A percentile compares a stretch with the other conserved stretches of the same genome.
Evolutionary conservation across 1,139 yeast genomes (phyloP).

Genomic region (Fermentozyma sake): DNA sequence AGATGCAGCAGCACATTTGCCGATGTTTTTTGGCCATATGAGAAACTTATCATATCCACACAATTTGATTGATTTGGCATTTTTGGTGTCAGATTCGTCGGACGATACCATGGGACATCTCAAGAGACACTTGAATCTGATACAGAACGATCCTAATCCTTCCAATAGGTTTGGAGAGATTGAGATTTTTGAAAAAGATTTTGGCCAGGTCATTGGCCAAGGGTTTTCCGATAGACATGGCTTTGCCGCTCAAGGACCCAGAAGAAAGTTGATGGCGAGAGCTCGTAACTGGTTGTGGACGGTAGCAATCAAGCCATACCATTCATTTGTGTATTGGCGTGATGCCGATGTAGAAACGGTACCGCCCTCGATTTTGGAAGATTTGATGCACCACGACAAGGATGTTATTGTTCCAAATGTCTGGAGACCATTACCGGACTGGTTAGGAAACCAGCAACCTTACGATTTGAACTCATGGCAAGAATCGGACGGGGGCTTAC

Average conservation of each 20-base stretch:
- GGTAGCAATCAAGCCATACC: conserved; percentile 49
- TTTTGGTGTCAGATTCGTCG: conserved; percentile 53
- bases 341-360: conserved; percentile 54
- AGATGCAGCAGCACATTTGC: conserved; percentile 60
- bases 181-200: conserved; percentile 51
- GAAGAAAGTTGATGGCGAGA: conserved; percentile 50
- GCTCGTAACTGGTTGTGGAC: conserved; percentile 54
- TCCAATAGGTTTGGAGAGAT: conserved; percentile 50
- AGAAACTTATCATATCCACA: conserved; percentile 55
- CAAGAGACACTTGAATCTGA: conserved; percentile 34
- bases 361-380: conserved; percentile 48
- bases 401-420: conserved; percentile 74
- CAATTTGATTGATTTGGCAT: conserved; percentile 52
- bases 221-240: conserved; percentile 51
- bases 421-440: conserved; percentile 89
- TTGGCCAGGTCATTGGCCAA: conserved; percentile 51
- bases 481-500: conserved; percentile 78
- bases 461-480: conserved; percentile 91
- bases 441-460: conserved; percentile 87
- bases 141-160: conserved; percentile 41
- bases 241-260: conserved; percentile 51
- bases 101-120: conserved; percentile 54
- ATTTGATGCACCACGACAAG: conserved; percentile 50
- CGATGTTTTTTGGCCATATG: conserved; percentile 59
- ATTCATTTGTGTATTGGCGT: conserved; percentile 52